Conservation (phyloP, 2,329 filamentous ascomycete species). For the Penicillium sp. region DNA sequence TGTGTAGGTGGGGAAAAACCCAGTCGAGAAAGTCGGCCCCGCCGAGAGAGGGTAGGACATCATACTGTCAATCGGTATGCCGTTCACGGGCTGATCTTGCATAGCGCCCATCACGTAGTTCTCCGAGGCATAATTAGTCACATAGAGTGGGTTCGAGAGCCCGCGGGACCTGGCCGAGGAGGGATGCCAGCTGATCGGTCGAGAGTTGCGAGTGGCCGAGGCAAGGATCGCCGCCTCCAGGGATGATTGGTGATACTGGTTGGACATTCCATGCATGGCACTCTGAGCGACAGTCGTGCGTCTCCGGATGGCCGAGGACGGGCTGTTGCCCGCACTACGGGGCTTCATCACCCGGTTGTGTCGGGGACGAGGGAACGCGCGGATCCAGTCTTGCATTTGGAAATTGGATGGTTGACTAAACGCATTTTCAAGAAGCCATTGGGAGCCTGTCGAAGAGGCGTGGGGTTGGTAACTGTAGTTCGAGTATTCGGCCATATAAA, state of each 20-base stretch:
- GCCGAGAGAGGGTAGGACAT: constrained; percentile 27
- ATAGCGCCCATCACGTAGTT: constrained; percentile 24
- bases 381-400: constrained; percentile 43
- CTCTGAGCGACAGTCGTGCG: constrained; percentile 57
- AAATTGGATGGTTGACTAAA: constrained; percentile 28
- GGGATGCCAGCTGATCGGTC: constrained; percentile 77
- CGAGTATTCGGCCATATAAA: constrained; percentile 34
- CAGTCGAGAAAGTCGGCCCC: constrained; percentile 23
- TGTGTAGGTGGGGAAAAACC: constrained; percentile 25
- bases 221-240: constrained; percentile 49
- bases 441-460: constrained; percentile 29
- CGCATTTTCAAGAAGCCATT: constrained; percentile 29
- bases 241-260: constrained; percentile 42
- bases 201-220: constrained; percentile 44
- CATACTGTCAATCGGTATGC: constrained; percentile 23
- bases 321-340: constrained; percentile 69
- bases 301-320: constrained; percentile 51
- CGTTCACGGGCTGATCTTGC: constrained; percentile 22
- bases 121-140: constrained; percentile 22
- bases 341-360: constrained; percentile 63
- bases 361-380: constrained; percentile 55
- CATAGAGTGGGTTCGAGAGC: constrained; percentile 27
- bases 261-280: constrained; percentile 47
- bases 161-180: constrained; percentile 50
- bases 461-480: constrained; percentile 28